Base-by-base conservation (phyloP, 2,329 filamentous ascomycete species). In the Pyrenochaeta sp. region DNA sequence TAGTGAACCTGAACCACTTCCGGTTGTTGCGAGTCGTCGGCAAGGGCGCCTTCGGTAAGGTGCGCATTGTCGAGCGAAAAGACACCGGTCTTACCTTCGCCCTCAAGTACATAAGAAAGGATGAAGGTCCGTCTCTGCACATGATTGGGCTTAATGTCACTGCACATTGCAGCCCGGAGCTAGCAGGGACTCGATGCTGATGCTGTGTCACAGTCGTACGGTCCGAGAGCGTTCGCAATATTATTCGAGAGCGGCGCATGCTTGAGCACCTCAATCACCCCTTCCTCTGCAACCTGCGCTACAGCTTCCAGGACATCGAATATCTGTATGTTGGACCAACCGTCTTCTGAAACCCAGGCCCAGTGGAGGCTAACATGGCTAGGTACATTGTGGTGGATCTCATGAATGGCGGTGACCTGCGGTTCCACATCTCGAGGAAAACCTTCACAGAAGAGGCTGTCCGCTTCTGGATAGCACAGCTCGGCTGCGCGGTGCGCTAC, bases 281-380 rank as follows among this genome's bases (percentile, higher is more conserved):
- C 21, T 99, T 98, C 76, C 90, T 99, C 66, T 98, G 94, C 82
- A 99, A 99, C 77, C 81, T 99, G 82, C 90, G 95, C 69, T 99
- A 98, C 80, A 97, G 93, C 79, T 99, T 99, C 75, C 95, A 99
- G 79, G 95, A 99, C 77, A 92, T 98, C 68, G 95, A 99, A 77
- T 99, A 99, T 79, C 90, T 99, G 92, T 97, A 83, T 71, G 90
- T 77, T 20, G 21, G n/a, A 15, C 12, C 7, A 14, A 4, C n/a
- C 10, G 14, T 15, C 33, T 27, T 3, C 12, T 7, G 18, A 23
- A 6, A 14, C 17, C 11, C 4, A 12, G 15, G 33, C 7, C 3
- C n/a, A 14, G 27, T 12, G 15, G 14, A 37, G 6, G 41, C 66
- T 70, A 59, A 71, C 58, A 9, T 10, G 7, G 46, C 17, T 73